A percentile compares a stretch with the other conserved stretches of the same genome.
phyloP scores from a whole-genome alignment of 2,329 filamentous ascomycete species.

The Epichloe sibirici region DNA sequence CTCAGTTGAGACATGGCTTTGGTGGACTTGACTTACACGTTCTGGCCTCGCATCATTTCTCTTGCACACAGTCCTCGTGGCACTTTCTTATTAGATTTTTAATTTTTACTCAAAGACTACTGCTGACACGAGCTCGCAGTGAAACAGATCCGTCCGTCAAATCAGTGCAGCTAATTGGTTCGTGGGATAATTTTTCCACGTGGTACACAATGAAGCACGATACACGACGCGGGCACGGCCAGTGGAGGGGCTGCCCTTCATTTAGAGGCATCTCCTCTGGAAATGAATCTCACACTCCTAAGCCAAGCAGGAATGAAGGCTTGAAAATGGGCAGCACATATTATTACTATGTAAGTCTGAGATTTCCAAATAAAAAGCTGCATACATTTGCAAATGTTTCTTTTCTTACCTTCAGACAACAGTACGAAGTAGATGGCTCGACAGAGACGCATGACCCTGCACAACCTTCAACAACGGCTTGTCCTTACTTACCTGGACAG shows the following conservation, averaged over 20 bases:
- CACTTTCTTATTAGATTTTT: not conserved
- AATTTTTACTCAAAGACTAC: not conserved
- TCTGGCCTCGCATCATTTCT: not conserved
- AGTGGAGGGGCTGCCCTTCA: constrained; percentile 80
- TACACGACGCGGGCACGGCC: constrained; percentile 55
- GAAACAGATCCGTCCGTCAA: constrained; percentile 48
- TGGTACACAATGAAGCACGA: constrained; percentile 76
- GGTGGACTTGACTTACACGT: not conserved
- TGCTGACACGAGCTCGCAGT: constrained; percentile 26
- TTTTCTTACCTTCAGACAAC: not conserved
- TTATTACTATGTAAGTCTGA: constrained; percentile 75
- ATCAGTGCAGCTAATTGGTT: constrained; percentile 73
- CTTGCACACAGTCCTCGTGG: not conserved
- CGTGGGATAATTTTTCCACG: constrained; percentile 86
- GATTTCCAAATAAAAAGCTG: not conserved
- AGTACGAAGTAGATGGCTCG: constrained; percentile 77
- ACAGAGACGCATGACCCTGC: constrained; percentile 64
- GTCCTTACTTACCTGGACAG: constrained; percentile 81
- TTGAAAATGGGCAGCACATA: constrained; percentile 89
- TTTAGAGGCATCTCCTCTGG: constrained; percentile 81
- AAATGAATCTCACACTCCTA: constrained; percentile 40
- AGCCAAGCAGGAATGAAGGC: constrained; percentile 54
- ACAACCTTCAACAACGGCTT: constrained; percentile 62
- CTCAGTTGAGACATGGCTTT: not conserved
- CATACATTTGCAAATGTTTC: not conserved